Conservation (phyloP, 768 basidiomycete species). For the Leccinum imitatum region DNA sequence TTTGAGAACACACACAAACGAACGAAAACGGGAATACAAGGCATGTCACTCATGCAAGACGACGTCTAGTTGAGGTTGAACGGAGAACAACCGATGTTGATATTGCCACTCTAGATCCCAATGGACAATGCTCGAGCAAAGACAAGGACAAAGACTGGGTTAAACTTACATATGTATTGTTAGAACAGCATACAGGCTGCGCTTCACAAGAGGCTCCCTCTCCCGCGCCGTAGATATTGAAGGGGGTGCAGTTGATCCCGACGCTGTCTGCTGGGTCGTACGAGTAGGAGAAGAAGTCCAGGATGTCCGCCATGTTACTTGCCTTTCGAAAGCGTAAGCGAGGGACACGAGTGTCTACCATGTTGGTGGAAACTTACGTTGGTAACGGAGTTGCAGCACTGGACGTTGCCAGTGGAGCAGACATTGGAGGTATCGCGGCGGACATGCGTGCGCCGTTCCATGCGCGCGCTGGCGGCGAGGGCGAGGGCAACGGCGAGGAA, state of each 20-base stretch:
- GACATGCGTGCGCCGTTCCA: conserved; percentile 17
- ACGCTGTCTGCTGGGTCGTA: conserved; percentile 21
- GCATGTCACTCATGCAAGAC: neutral
- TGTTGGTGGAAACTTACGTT: conserved; percentile 17
- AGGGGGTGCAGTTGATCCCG: conserved; percentile 26
- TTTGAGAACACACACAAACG: conserved; percentile 7
- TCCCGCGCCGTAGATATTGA: conserved; percentile 22
- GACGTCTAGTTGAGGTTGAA: conserved; percentile 20
- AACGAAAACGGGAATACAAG: neutral
- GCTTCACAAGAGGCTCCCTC: conserved; percentile 20
- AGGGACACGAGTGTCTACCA: neutral
- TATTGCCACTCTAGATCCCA: conserved; percentile 11
- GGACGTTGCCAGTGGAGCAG: conserved; percentile 22
- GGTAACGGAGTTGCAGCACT: conserved; percentile 22
- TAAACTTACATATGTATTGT: conserved; percentile 20
- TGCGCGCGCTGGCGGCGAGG: conserved; percentile 23
- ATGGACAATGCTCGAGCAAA: neutral
- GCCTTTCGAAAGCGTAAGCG: conserved; percentile 11
- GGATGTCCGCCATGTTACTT: neutral
- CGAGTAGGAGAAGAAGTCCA: conserved; percentile 7
- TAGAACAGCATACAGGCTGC: conserved; percentile 29
- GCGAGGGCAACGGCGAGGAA: conserved; percentile 20
- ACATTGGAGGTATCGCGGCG: conserved; percentile 4
- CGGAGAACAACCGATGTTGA: conserved; percentile 29
- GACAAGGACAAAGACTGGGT: neutral